Conservation (phyloP, 306 rosid genomes). For the Trichosanthes truncata region DNA sequence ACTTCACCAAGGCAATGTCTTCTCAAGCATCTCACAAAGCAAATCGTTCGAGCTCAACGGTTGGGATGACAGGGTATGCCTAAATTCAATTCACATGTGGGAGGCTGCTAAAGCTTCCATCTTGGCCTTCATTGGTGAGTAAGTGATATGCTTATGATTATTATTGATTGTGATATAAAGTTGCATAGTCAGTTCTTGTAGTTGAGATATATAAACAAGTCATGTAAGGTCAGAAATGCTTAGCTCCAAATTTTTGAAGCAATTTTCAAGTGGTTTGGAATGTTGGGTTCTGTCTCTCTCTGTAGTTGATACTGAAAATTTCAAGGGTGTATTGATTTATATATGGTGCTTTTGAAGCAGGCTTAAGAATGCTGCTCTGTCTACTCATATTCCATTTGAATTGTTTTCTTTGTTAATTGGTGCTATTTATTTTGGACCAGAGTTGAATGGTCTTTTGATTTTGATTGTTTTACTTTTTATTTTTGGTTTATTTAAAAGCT, state of each 20-base stretch:
- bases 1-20: constrained; percentile 73
- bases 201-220: background rate
- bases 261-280: background rate
- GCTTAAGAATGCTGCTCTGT: background rate
- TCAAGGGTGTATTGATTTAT: background rate
- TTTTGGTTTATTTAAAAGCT: no score
- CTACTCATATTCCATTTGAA: background rate
- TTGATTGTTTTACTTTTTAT: background rate
- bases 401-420: background rate
- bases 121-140: background rate
- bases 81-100: constrained; percentile 18
- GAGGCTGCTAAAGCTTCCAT: background rate
- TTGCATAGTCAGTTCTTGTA: constrained; percentile 8
- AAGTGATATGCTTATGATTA: constrained; percentile 10
- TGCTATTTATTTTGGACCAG: no score
- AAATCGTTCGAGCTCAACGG: constrained; percentile 56
- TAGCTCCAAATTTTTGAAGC: background rate
- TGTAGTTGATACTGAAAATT: background rate
- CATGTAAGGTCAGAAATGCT: background rate
- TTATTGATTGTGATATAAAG: constrained; percentile 10
- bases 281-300: background rate
- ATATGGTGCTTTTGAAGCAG: background rate
- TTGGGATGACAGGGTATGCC: constrained; percentile 79
- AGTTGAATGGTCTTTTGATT: no score
- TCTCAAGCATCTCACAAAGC: constrained; percentile 49